phyloP scores from a whole-genome alignment of 2,329 filamentous ascomycete species.

The Fusarium tupiense region DNA sequence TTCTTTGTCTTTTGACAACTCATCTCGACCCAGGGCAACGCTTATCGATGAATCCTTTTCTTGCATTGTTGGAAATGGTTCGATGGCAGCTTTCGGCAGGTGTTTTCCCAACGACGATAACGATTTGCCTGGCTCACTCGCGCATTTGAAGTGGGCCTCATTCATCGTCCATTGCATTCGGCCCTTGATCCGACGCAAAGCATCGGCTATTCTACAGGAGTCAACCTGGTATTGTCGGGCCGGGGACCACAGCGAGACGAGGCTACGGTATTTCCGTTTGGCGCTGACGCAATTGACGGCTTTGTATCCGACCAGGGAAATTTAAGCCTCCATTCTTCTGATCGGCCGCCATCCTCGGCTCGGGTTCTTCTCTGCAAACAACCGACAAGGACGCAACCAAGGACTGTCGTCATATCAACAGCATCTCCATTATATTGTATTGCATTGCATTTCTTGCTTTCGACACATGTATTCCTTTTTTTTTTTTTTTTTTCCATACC shows the following conservation, averaged over 20 bases:
- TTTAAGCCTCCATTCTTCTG: neutral
- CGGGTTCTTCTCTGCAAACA: slow-evolving; percentile 19
- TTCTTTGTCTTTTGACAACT: slow-evolving; percentile 19
- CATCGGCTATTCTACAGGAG: neutral
- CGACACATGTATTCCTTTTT: neutral
- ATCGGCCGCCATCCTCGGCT: slow-evolving; percentile 2
- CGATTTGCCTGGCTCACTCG: neutral
- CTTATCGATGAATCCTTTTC: slow-evolving; percentile 4
- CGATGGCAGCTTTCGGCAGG: slow-evolving; percentile 31
- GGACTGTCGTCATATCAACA: slow-evolving; percentile 14
- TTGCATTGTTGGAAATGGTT: slow-evolving; percentile 30
- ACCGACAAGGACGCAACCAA: slow-evolving; percentile 3
- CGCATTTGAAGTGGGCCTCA: slow-evolving; percentile 21
- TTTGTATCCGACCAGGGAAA: slow-evolving; percentile 1
- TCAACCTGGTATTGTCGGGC: slow-evolving; percentile 3
- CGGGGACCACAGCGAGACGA: neutral
- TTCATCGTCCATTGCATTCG: slow-evolving; percentile 2
- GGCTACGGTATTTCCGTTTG: slow-evolving; percentile 8
- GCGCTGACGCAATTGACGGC: neutral
- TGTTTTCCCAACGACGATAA: slow-evolving; percentile 11
- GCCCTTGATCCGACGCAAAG: slow-evolving; percentile 13
- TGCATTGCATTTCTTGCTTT: neutral
- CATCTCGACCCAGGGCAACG: slow-evolving; percentile 8
- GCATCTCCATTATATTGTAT: neutral
- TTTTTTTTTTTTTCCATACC: neutral